Evolutionary conservation across 176 grass and related monocot genomes (phyloP).

Genomic region (Ananas comosus): DNA sequence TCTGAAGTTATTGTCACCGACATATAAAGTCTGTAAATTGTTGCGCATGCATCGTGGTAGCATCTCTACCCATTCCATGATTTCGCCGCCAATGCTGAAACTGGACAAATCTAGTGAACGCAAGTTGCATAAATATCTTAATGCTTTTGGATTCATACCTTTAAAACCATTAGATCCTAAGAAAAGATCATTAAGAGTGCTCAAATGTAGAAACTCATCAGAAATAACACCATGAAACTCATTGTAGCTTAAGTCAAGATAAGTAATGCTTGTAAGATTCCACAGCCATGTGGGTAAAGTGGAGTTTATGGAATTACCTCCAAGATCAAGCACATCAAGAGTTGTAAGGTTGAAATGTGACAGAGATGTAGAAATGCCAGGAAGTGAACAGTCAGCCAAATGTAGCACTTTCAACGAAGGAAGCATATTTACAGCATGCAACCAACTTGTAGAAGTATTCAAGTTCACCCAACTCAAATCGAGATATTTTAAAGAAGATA

Average conservation of each 20-base stretch:
- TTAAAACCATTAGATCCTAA: not conserved
- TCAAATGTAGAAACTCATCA: not conserved
- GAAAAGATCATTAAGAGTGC: constrained; percentile 8
- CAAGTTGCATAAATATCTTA: constrained; percentile 15
- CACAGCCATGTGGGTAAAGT: constrained; percentile 17
- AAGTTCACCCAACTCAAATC: not conserved
- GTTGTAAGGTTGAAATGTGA: constrained; percentile 22
- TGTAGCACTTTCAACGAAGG: not conserved
- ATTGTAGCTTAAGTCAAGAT: not conserved
- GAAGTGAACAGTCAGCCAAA: not conserved
- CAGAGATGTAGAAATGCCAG: not conserved
- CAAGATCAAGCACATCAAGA: constrained; percentile 6
- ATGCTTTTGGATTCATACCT: not conserved
- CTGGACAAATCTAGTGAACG: accelerated
- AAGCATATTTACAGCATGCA: constrained; percentile 24
- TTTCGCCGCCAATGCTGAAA: not conserved
- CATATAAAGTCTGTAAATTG: not conserved
- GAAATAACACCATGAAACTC: constrained; percentile 12
- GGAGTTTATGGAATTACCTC: not conserved
- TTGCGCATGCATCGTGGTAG: not conserved
- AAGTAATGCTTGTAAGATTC: constrained; percentile 3
- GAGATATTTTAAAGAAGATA: constrained; percentile 5
- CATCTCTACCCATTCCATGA: not conserved
- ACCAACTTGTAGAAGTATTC: not conserved
- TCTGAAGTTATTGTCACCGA: not conserved